Evolutionary conservation across 2,329 filamentous ascomycete genomes (phyloP), one percentile per base, ranked within the genome.

Genomic region (Fusarium tjaetaba): DNA sequence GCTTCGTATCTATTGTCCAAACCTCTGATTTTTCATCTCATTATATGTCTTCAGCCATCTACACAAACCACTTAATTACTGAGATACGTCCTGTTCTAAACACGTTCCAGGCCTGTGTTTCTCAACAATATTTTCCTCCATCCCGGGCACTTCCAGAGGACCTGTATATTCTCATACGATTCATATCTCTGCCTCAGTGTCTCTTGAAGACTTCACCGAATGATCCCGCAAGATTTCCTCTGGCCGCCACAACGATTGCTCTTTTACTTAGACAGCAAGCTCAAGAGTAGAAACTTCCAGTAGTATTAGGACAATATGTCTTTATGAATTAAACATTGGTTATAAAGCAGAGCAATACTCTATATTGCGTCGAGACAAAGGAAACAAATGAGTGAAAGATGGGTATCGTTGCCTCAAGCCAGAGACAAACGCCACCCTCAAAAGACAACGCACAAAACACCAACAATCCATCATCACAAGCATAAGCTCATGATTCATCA

Each of bases 241-340:
- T 14, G 39, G 11, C 11, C 13, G 11, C 13, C 20, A 16, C 2
- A 34, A 34, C 14, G 34, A 15, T 15, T 46, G 18, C 18, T 22
- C 8, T 15, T 13, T 20, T 18, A 10, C 18, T 11, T 28, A 22
- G 5, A 22, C 26, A 16, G 28, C 5, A 5, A 11, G 5, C 5
- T 10, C 7, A 18, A 18, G 5, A 11, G 11, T 20, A 8, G 11
- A 24, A 8, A 18, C 2, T 20, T 5, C 0, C 5, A 24, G 4
- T 7, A 4, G 8, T 20, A 24, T 5, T 5, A 20, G n/a, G 1
- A 7, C 7, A 14, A 7, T 4, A 51, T 20, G 4, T 51, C 1
- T 11, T 34, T 7, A 7, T 20, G 7, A 2, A 34, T 34, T 51
- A 51, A 24, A 20, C 11, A 51, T 34, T 34, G 30, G 0, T 20